Conservation (phyloP, 768 basidiomycete species). For the Rickenella mellea region DNA sequence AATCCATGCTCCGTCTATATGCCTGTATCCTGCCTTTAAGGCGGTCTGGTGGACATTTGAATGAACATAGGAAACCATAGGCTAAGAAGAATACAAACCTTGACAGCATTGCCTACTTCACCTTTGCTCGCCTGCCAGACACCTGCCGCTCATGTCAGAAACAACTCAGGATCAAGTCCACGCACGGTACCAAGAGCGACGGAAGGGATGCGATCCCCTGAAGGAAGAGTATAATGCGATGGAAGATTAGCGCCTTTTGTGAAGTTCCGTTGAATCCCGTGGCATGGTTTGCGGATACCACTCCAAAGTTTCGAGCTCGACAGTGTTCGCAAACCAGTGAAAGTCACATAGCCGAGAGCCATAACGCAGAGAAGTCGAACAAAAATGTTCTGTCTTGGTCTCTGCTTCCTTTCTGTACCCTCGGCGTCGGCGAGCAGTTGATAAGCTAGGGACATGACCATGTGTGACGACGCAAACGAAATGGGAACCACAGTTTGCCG, state of each 20-base stretch:
- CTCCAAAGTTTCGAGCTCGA: neutral
- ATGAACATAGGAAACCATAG: neutral
- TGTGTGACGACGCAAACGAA: too few species aligned
- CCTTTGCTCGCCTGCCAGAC: constrained; percentile 50
- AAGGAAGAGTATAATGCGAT: constrained; percentile 48
- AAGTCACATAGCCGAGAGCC: too few species aligned
- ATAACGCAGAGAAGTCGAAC: too few species aligned
- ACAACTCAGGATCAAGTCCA: neutral
- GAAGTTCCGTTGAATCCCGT: neutral
- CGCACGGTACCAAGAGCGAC: constrained; percentile 46
- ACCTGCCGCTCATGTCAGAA: constrained; percentile 23
- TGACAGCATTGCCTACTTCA: constrained; percentile 62
- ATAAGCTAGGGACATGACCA: too few species aligned
- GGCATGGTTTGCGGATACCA: neutral
- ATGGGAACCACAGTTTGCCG: too few species aligned
- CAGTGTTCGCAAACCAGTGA: neutral
- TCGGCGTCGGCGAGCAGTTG: too few species aligned
- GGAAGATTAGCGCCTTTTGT: constrained; percentile 17
- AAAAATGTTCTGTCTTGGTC: too few species aligned
- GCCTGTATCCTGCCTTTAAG: constrained; percentile 53
- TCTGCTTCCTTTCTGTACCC: too few species aligned
- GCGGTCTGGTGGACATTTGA: constrained; percentile 31
- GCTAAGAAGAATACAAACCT: constrained; percentile 23
- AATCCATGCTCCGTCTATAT: constrained; percentile 68
- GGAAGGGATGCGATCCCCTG: constrained; percentile 59